These are phyloP conservation scores for Colletotrichum australisinense DNA, from an alignment of 2,329 filamentous ascomycete species.

Conservation along the genomic window DNA sequence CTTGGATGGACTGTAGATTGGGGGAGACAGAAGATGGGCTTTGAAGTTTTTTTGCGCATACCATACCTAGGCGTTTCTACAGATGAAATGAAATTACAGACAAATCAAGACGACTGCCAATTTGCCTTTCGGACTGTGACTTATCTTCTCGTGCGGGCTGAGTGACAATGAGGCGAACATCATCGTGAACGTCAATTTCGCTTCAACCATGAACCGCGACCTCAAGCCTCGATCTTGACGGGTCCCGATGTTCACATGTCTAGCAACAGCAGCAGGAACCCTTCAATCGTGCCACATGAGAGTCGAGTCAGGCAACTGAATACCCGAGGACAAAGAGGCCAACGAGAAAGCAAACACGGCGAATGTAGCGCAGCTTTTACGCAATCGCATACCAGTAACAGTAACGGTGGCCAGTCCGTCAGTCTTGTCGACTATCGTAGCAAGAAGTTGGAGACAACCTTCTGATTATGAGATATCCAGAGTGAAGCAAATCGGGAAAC, in stretches of 20 bases:
- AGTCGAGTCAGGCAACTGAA: not conserved
- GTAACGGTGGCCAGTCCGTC: too few species aligned
- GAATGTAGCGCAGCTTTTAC: not conserved
- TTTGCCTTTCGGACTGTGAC: not conserved
- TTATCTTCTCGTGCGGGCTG: not conserved
- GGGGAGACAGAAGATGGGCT: not conserved
- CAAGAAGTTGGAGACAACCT: too few species aligned
- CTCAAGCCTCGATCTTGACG: not conserved
- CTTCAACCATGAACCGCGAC: too few species aligned
- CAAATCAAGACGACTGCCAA: not conserved
- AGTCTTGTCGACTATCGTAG: too few species aligned
- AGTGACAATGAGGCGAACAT: not conserved
- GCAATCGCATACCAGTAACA: too few species aligned
- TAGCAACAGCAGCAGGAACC: not conserved
- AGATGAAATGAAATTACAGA: constrained; percentile 14
- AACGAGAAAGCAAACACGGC: not conserved
- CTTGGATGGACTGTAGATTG: not conserved
- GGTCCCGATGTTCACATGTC: not conserved
- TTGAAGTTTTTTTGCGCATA: constrained; percentile 21
- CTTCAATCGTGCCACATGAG: not conserved
- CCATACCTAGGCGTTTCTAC: constrained; percentile 8
- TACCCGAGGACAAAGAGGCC: not conserved
- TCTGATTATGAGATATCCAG: too few species aligned
- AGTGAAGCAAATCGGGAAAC: too few species aligned
- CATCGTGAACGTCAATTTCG: not conserved